These are phyloP conservation scores for Colletotrichum scovillei DNA, from an alignment of 2,329 filamentous ascomycete species.

Conservation along the genomic window DNA sequence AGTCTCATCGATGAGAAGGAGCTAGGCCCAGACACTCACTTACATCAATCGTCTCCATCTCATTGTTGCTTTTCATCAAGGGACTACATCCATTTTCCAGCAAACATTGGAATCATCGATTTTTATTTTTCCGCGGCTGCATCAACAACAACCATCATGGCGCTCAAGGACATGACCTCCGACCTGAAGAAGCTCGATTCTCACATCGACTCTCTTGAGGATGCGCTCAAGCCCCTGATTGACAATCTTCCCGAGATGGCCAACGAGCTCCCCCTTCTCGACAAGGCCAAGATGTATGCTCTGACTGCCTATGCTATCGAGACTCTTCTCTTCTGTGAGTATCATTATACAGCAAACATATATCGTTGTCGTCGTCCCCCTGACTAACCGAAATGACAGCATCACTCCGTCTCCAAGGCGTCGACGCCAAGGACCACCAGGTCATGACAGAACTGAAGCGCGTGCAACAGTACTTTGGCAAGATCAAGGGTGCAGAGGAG, in stretches of 20 bases:
- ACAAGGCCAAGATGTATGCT: slow-evolving; percentile 95
- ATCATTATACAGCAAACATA: not conserved
- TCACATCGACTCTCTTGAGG: slow-evolving; percentile 83
- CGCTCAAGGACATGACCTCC: slow-evolving; percentile 68
- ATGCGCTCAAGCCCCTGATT: slow-evolving; percentile 79
- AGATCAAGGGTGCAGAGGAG: slow-evolving; percentile 83
- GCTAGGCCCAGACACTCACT: not conserved
- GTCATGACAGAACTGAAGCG: slow-evolving; percentile 88
- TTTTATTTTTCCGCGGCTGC: not conserved
- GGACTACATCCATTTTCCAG: no score
- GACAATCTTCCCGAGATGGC: slow-evolving; percentile 74
- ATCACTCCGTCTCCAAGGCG: slow-evolving; percentile 81
- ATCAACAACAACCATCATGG: slow-evolving; percentile 43
- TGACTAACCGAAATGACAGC: slow-evolving; percentile 55
- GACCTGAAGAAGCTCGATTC: slow-evolving; percentile 80
- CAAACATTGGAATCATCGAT: no score
- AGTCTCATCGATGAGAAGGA: slow-evolving; percentile 7
- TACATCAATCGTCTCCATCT: not conserved
- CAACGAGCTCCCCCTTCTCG: slow-evolving; percentile 87
- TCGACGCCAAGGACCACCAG: slow-evolving; percentile 84
- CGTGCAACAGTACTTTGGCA: slow-evolving; percentile 91
- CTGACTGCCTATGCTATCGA: slow-evolving; percentile 90
- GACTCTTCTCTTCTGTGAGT: slow-evolving; percentile 85
- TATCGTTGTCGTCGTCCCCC: no score
- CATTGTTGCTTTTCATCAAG: not conserved